Percentiles rank a stretch among this genome's conserved stretches.
Conservation (phyloP, 1,284 basidiomycete species). For the Pholiota adiposa region DNA sequence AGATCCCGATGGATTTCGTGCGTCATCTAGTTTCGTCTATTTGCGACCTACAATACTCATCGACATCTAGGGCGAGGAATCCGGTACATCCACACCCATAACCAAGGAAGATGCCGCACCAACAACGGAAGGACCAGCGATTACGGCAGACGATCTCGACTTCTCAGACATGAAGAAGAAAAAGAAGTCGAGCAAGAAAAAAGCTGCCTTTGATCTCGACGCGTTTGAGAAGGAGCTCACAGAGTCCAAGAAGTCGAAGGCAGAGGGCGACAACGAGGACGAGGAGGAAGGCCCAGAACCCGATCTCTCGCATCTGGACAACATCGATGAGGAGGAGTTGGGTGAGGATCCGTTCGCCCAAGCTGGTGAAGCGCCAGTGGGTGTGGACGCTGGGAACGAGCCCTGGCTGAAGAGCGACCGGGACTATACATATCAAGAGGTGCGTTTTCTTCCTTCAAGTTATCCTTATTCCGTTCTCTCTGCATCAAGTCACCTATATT, state of each 20-base stretch:
- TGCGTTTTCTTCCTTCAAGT: conserved; percentile 34
- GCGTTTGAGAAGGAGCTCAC: conserved; percentile 91
- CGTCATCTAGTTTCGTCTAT: conserved; percentile 38
- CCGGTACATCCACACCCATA: conserved; percentile 65
- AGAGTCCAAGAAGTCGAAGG: conserved; percentile 68
- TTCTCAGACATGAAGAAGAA: conserved; percentile 88
- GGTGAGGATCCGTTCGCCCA: conserved; percentile 86
- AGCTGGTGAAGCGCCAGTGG: conserved; percentile 53
- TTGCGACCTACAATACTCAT: conserved; percentile 10
- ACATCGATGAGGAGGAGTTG: conserved; percentile 77
- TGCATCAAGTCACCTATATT: too few relatives aligned
- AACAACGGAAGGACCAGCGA: conserved; percentile 36
- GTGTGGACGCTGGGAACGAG: conserved; percentile 72
- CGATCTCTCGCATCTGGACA: conserved; percentile 65
- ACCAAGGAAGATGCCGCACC: conserved; percentile 43
- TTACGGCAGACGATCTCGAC: conserved; percentile 67
- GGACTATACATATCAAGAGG: conserved; percentile 95
- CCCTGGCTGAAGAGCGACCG: conserved; percentile 92
- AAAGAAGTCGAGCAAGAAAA: conserved; percentile 82
- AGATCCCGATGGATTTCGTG: conserved; percentile 84
- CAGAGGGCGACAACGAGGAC: conserved; percentile 50
- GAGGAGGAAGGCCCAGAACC: conserved; percentile 67
- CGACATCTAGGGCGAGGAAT: conserved; percentile 54
- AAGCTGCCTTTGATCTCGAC: conserved; percentile 74
- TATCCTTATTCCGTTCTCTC: background rate